A percentile compares a stretch with the other conserved stretches of the same genome.
Evolutionary conservation across 192 early-diverging fungal genomes (phyloP).

Genomic region (Linnemannia elongata): DNA sequence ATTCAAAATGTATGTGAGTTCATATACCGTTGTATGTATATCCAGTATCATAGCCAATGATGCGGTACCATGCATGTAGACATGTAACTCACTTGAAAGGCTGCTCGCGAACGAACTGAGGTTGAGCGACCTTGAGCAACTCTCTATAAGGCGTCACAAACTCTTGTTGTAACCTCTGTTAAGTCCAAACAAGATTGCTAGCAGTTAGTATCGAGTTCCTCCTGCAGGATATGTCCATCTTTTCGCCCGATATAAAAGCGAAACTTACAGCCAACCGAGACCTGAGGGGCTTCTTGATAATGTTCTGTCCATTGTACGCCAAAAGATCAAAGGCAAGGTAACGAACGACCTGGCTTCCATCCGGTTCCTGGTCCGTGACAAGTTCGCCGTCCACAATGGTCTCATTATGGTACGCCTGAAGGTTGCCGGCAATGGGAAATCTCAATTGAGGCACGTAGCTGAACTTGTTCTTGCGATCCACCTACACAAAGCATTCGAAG

Average conservation of each 20-base stretch:
- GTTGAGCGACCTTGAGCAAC: constrained; percentile 51
- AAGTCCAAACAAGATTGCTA: not conserved
- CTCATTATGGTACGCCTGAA: constrained; percentile 64
- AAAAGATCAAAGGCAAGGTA: constrained; percentile 85
- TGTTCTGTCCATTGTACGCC: constrained; percentile 63
- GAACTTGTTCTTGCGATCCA: constrained; percentile 93
- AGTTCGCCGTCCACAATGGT: constrained; percentile 96
- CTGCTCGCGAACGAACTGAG: constrained; percentile 69
- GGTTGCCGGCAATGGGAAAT: constrained; percentile 72
- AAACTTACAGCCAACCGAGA: constrained; percentile 79
- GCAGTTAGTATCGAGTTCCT: not conserved
- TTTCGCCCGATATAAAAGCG: not conserved
- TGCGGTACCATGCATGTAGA: not conserved
- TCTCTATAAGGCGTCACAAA: constrained; percentile 76
- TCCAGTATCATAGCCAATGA: not conserved
- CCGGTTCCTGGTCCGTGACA: constrained; percentile 77
- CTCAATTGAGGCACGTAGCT: constrained; percentile 68
- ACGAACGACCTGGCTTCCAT: constrained; percentile 64
- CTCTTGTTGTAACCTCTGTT: constrained; percentile 71
- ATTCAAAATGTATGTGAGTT: not conserved
- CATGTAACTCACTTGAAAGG: constrained; percentile 42
- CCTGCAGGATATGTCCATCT: not conserved
- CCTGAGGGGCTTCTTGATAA: constrained; percentile 70
- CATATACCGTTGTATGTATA: not conserved
- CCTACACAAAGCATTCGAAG: constrained; percentile 46